Evolutionary conservation across 2,329 filamentous ascomycete species (phyloP).

Genomic region (Monilinia laxa): DNA sequence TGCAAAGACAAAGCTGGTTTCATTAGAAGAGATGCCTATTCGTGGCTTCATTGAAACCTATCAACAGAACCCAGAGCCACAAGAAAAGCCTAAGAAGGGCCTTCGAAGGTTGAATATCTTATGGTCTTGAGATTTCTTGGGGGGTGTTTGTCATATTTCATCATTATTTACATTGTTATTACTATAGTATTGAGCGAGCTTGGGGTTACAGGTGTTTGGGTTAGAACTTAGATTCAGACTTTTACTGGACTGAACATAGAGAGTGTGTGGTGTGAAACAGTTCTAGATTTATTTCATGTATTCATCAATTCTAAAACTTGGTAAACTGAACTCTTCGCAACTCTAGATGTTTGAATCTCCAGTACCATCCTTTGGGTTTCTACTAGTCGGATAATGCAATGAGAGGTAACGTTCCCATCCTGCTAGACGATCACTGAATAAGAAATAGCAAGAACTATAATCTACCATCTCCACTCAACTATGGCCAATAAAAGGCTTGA

Average conservation of each 20-base stretch:
- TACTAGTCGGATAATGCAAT: not conserved
- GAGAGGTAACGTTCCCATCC: not conserved
- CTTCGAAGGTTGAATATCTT: conserved; percentile 41
- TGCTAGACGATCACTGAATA: not conserved
- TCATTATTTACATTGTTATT: not conserved
- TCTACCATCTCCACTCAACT: no score
- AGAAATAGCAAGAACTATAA: no score
- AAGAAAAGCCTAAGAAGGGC: conserved; percentile 34
- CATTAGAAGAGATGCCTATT: conserved; percentile 43
- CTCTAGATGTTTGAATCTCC: not conserved
- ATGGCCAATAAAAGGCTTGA: no score
- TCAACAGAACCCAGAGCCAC: conserved; percentile 41
- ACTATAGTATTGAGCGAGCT: conserved; percentile 2
- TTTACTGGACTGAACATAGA: not conserved
- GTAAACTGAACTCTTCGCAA: not conserved
- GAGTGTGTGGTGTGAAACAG: not conserved
- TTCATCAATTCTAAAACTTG: not conserved
- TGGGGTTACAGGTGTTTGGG: not conserved
- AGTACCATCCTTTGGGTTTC: no score
- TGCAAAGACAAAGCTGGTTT: conserved; percentile 48
- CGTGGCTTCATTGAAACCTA: conserved; percentile 43
- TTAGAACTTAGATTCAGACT: not conserved
- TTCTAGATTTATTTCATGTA: not conserved
- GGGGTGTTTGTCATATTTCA: not conserved
- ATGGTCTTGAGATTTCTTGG: conserved; percentile 32